phyloP scores from a whole-genome alignment of 495 filamentous ascomycete genomes.

The Penicillium atrosanguineum region DNA sequence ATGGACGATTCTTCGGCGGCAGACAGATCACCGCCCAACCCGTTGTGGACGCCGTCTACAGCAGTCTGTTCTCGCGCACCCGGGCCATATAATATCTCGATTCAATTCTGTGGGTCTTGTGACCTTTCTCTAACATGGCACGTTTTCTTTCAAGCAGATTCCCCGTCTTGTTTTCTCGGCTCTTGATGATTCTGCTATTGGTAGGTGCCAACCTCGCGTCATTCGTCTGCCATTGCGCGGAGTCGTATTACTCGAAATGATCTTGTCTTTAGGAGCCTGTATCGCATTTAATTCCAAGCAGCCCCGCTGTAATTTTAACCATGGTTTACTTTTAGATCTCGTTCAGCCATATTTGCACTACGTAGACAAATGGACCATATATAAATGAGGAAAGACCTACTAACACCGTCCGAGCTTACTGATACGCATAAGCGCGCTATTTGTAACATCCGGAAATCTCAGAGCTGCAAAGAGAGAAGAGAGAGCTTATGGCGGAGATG shows the following conservation, averaged over 20 bases:
- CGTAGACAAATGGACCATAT: not conserved
- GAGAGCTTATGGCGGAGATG: constrained; percentile 29
- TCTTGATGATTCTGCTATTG: constrained; percentile 40
- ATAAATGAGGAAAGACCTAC: too few relatives aligned
- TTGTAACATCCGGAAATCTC: constrained; percentile 22
- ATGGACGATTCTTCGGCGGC: constrained; percentile 92
- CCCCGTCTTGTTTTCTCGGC: constrained; percentile 14
- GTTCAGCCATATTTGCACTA: not conserved
- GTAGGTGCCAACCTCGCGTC: constrained; percentile 40
- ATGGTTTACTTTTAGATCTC: not conserved
- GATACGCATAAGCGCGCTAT: constrained; percentile 23
- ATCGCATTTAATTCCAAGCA: not conserved
- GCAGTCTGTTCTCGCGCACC: constrained; percentile 88
- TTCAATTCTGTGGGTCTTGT: not conserved
- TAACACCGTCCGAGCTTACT: constrained; percentile 24
- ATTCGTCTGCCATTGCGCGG: constrained; percentile 18
- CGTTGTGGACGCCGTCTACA: constrained; percentile 97
- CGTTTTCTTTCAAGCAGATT: constrained; percentile 21
- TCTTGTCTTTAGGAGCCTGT: constrained; percentile 13
- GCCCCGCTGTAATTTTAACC: not conserved
- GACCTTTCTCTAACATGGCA: constrained; percentile 13
- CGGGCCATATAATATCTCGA: constrained; percentile 55
- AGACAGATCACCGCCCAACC: constrained; percentile 87
- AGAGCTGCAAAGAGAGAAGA: constrained; percentile 26
- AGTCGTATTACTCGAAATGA: constrained; percentile 10